These are phyloP conservation scores for Solanum stenotomum DNA, from an alignment of 257 asterid species.

Conservation along the genomic window DNA sequence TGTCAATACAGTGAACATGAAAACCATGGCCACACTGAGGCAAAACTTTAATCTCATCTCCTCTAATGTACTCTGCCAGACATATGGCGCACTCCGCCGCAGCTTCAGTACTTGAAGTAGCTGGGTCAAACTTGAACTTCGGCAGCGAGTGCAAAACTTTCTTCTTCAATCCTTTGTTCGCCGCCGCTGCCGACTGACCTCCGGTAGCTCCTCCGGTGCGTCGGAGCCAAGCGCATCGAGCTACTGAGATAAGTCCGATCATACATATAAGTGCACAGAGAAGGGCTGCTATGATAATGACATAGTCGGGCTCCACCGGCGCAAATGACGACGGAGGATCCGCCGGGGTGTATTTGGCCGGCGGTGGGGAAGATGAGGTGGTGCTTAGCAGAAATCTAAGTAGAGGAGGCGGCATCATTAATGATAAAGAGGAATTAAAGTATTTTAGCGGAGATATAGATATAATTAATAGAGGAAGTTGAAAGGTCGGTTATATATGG, in stretches of 20 bases:
- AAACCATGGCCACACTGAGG: constrained; percentile 59
- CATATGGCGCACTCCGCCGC: constrained; percentile 42
- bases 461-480: not conserved
- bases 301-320: constrained; percentile 31
- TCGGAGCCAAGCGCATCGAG: constrained; percentile 49
- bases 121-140: constrained; percentile 29
- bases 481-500: not conserved
- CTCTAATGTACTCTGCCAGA: constrained; percentile 34
- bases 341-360: constrained; percentile 3
- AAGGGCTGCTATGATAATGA: constrained; percentile 35
- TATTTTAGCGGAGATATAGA: too few species aligned
- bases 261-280: constrained; percentile 44
- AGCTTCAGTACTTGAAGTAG: not conserved
- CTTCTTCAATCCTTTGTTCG: constrained; percentile 35
- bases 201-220: constrained; percentile 16
- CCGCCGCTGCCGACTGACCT: constrained; percentile 3
- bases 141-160: constrained; percentile 39
- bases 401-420: constrained; percentile 9
- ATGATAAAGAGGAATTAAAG: not conserved
- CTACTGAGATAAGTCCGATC: constrained; percentile 38
- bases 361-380: not conserved
- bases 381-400: constrained; percentile 8
- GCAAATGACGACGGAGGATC: constrained; percentile 16
- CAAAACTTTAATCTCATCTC: constrained; percentile 43
- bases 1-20: constrained; percentile 41